Percentiles rank a stretch among this genome's conserved stretches.
These are phyloP conservation scores for Leccinum arenicola DNA, from an alignment of 768 basidiomycete species.

Conservation along the genomic window DNA sequence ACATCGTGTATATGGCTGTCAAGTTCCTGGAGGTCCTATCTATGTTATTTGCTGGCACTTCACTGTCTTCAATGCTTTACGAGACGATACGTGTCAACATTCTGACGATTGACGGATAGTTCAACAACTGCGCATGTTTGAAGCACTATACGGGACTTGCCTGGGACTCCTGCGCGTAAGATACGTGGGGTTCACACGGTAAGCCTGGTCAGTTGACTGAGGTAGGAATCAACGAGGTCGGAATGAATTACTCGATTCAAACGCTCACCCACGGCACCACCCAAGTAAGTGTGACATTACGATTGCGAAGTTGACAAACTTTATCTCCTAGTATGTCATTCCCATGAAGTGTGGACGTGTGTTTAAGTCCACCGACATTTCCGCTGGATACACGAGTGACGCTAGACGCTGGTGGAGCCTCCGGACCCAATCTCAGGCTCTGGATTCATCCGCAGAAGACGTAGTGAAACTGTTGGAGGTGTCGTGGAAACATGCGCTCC, in stretches of 20 bases:
- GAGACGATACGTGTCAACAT: constrained; percentile 1
- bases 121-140: background rate
- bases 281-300: background rate
- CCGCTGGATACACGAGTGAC: background rate
- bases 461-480: background rate
- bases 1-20: background rate
- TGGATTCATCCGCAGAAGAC: background rate
- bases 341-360: background rate
- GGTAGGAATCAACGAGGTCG: background rate
- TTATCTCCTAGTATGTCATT: background rate
- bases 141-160: background rate
- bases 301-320: background rate
- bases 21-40: background rate
- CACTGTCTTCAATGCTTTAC: background rate
- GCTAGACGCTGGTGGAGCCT: background rate
- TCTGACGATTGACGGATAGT: background rate
- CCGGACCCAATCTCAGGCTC: background rate
- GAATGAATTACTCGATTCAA: background rate
- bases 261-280: background rate
- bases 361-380: background rate
- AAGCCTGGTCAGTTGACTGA: background rate
- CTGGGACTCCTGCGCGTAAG: background rate
- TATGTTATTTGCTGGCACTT: constrained; percentile 5
- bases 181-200: background rate
- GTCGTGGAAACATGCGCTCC: background rate